Conservation (phyloP, 495 filamentous ascomycete species). For the Penicillium crystallinum region DNA sequence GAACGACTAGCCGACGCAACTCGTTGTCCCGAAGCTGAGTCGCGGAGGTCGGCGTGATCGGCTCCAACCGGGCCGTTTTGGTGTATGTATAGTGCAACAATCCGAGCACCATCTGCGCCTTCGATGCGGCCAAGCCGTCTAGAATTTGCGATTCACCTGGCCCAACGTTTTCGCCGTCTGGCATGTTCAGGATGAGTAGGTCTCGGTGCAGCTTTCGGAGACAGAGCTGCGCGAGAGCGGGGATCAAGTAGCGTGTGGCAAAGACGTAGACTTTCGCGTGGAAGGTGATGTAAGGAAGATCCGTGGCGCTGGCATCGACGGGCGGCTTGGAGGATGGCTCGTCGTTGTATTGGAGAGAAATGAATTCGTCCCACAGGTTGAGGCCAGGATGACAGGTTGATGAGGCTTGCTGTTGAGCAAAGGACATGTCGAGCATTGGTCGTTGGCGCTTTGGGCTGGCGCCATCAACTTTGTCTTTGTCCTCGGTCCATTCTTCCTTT, state of each 20-base stretch:
- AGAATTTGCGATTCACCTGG: constrained; percentile 13
- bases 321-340: constrained; percentile 13
- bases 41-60: constrained; percentile 37
- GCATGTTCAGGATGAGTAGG: constrained; percentile 29
- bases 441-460: constrained; percentile 11
- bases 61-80: constrained; percentile 40
- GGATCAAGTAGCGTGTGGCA: constrained; percentile 41
- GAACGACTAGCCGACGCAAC: constrained; percentile 38
- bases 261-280: constrained; percentile 47
- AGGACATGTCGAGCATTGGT: constrained; percentile 41
- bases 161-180: constrained; percentile 11
- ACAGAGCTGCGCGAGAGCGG: constrained; percentile 40
- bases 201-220: constrained; percentile 39
- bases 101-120: constrained; percentile 37
- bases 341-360: constrained; percentile 32
- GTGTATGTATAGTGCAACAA: constrained; percentile 40
- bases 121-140: constrained; percentile 19
- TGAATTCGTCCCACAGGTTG: constrained; percentile 41
- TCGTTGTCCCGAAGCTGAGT: constrained; percentile 45
- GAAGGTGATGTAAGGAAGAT: constrained; percentile 40
- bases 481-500: constrained; percentile 7
- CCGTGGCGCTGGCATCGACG: constrained; percentile 10
- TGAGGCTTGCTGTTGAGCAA: constrained; percentile 32
- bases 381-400: constrained; percentile 29
- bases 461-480: constrained; percentile 1